Evolutionary conservation across 495 filamentous ascomycete species (phyloP).

Genomic region (Astrothelium macrocarpum): DNA sequence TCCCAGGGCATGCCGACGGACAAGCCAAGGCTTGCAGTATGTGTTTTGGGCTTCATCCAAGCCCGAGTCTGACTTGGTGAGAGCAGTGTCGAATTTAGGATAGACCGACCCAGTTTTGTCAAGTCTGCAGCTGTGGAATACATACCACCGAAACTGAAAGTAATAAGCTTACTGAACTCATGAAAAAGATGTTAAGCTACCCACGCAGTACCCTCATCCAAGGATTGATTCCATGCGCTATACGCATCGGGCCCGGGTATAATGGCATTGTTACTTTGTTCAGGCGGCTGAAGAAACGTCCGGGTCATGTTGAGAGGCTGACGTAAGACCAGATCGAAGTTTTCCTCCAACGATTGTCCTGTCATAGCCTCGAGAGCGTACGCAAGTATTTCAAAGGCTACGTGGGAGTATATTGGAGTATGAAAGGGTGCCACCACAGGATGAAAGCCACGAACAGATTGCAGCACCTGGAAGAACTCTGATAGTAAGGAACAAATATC

Average conservation of each 20-base stretch:
- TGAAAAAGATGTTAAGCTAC: not conserved
- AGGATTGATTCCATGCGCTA: not conserved
- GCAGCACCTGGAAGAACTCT: not conserved
- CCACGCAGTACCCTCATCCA: not conserved
- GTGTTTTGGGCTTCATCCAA: conserved; percentile 42
- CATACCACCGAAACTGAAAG: conserved; percentile 8
- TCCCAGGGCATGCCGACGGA: conserved; percentile 31
- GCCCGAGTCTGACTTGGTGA: conserved; percentile 31
- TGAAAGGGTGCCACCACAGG: conserved; percentile 9
- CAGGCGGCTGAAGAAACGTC: conserved; percentile 31
- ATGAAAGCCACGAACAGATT: not conserved
- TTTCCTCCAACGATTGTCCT: conserved; percentile 16
- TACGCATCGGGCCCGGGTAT: conserved; percentile 27
- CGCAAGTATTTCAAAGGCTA: conserved; percentile 15
- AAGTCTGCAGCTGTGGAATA: not conserved
- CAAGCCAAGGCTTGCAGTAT: conserved; percentile 40
- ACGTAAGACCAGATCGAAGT: conserved; percentile 38
- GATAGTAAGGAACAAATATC: too few relatives aligned
- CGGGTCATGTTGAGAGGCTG: conserved; percentile 37
- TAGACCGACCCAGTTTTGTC: conserved; percentile 34
- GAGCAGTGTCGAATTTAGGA: conserved; percentile 40
- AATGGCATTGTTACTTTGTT: conserved; percentile 24
- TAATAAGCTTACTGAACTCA: not conserved
- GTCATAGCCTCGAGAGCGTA: conserved; percentile 14
- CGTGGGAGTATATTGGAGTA: conserved; percentile 14